phyloP scores from a whole-genome alignment of 306 rosid genomes.

The Fagus crenata region DNA sequence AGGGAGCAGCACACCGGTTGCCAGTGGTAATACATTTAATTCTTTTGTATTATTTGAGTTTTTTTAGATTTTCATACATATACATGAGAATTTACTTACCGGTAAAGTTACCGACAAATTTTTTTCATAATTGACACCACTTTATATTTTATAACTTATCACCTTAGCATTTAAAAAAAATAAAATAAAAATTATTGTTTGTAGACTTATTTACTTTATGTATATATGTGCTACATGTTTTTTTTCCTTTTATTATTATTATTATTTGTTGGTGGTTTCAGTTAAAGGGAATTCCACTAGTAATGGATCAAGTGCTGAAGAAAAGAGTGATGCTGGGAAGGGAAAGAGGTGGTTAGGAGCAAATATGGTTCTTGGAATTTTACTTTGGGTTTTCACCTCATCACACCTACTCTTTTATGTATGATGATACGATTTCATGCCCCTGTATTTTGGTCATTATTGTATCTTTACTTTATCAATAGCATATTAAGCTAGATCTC shows the following conservation, averaged over 20 bases:
- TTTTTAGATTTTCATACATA: too few species aligned
- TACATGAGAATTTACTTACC: neutral
- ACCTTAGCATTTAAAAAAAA: too few species aligned
- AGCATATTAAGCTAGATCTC: neutral
- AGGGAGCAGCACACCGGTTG: constrained; percentile 15
- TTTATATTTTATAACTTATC: too few species aligned
- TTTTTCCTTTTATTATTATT: neutral
- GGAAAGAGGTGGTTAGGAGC: constrained; percentile 36
- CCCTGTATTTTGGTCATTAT: neutral
- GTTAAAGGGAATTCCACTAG: constrained; percentile 30
- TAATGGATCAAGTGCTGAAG: constrained; percentile 33
- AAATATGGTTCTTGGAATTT: constrained; percentile 36
- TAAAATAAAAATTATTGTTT: too few species aligned
- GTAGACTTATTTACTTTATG: too few species aligned
- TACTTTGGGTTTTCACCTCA: constrained; percentile 38
- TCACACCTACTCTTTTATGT: constrained; percentile 31
- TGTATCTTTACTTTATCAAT: neutral
- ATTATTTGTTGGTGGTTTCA: constrained; percentile 3
- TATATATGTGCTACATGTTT: too few species aligned
- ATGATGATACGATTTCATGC: constrained; percentile 6
- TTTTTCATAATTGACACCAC: too few species aligned
- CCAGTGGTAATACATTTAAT: constrained; percentile 38
- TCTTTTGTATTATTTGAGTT: neutral
- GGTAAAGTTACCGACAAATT: too few species aligned
- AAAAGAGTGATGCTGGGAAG: constrained; percentile 42